These are phyloP conservation scores for Hypoxylon lienhwacheense DNA, from an alignment of 495 filamentous ascomycete genomes.

Conservation along the genomic window DNA sequence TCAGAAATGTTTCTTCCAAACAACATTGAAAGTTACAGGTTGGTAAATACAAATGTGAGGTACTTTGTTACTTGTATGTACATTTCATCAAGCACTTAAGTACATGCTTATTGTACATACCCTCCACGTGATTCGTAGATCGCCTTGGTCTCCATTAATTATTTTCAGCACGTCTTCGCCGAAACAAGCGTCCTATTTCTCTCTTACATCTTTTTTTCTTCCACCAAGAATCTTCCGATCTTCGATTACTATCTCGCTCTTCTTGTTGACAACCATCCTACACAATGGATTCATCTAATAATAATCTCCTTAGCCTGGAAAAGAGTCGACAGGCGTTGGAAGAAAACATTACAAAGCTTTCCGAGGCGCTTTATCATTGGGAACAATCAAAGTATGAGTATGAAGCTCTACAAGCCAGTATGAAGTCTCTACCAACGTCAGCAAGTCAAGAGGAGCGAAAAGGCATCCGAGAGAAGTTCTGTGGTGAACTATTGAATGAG, in stretches of 20 bases:
- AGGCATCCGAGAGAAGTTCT: conserved; percentile 45
- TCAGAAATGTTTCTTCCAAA: too few relatives aligned
- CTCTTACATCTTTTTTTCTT: neutral
- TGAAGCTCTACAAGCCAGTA: conserved; percentile 79
- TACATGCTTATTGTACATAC: too few relatives aligned
- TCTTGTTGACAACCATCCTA: too few relatives aligned
- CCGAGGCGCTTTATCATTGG: conserved; percentile 80
- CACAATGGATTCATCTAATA: conserved; percentile 36
- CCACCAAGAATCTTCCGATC: neutral
- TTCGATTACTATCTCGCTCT: neutral
- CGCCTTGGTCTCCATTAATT: too few relatives aligned
- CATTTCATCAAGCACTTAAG: too few relatives aligned
- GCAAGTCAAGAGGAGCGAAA: conserved; percentile 56
- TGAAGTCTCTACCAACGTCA: conserved; percentile 57
- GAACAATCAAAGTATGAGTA: conserved; percentile 89
- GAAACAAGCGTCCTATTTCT: too few relatives aligned
- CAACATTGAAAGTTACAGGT: too few relatives aligned
- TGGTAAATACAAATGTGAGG: too few relatives aligned
- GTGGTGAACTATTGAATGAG: conserved; percentile 48
- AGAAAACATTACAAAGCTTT: conserved; percentile 71
- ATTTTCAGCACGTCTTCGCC: too few relatives aligned
- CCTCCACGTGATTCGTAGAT: too few relatives aligned
- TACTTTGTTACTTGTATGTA: too few relatives aligned
- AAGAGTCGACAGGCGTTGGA: conserved; percentile 74
- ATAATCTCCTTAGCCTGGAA: conserved; percentile 64